These are phyloP conservation scores for Picochlorum sp. DNA, from an alignment of 139 green algal genomes.

Conservation along the genomic window DNA sequence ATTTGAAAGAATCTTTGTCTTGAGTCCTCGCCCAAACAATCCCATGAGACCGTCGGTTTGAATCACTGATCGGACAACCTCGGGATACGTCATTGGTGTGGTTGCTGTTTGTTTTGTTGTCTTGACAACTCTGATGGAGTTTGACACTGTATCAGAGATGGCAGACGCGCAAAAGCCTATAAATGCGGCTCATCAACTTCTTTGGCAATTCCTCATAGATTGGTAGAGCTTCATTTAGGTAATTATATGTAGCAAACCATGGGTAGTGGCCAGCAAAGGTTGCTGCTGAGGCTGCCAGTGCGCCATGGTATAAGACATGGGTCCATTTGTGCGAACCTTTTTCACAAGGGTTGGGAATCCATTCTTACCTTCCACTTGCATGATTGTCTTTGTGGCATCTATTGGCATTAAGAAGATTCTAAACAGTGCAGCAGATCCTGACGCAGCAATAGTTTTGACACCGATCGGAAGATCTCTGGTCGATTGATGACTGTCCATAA, in stretches of 20 bases:
- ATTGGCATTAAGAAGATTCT: slow-evolving; percentile 89
- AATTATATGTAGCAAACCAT: slow-evolving; percentile 74
- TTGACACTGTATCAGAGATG: slow-evolving; percentile 79
- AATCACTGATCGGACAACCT: slow-evolving; percentile 64
- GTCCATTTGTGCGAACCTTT: slow-evolving; percentile 65
- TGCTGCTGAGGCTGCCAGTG: slow-evolving; percentile 66
- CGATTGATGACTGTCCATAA: slow-evolving; percentile 60
- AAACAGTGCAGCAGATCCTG: slow-evolving; percentile 54
- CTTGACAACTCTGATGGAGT: slow-evolving; percentile 87
- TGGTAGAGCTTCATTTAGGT: slow-evolving; percentile 40
- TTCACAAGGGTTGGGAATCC: slow-evolving; percentile 46
- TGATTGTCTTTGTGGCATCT: slow-evolving; percentile 87
- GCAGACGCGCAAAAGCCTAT: slow-evolving; percentile 79
- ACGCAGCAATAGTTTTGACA: slow-evolving; percentile 73
- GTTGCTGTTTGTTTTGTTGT: slow-evolving; percentile 78
- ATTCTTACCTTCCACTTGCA: slow-evolving; percentile 75
- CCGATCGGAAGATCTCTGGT: slow-evolving; percentile 50
- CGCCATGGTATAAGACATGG: slow-evolving; percentile 79
- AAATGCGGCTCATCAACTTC: slow-evolving; percentile 60
- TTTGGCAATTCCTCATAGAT: slow-evolving; percentile 48
- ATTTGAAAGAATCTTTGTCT: slow-evolving; percentile 80
- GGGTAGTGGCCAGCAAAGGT: slow-evolving; percentile 89
- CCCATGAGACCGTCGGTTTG: slow-evolving; percentile 71
- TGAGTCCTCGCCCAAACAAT: slow-evolving; percentile 71
- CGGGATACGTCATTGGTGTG: slow-evolving; percentile 55